Evolutionary conservation across 73 alveolate species (phyloP), one percentile per base, ranked within the genome.

Genomic region (Durusdinium trenchii): DNA sequence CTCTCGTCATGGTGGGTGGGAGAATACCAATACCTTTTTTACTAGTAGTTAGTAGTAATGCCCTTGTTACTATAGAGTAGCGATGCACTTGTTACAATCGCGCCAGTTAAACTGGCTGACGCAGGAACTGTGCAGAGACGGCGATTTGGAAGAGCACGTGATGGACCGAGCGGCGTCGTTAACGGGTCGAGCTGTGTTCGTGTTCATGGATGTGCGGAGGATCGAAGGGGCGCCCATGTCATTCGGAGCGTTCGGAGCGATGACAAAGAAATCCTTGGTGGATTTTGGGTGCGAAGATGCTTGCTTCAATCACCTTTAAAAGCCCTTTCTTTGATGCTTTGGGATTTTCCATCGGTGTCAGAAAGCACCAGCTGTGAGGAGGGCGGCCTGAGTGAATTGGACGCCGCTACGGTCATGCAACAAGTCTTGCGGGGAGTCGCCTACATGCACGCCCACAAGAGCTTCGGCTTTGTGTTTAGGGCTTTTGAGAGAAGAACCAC

Each of bases 351-450:
- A 64, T 35, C 16, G 43, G 32, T 64, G 78, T 7, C 42, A 10
- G 23, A 54, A 54, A 54, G 69, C 10, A 54, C 5, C 57, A 38
- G 4, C 9, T 52, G 48, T 46, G 82, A 87, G 95, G 95, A 87
- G 48, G 95, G 95, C 36, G 95, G 95, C 47, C 14, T 87, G 36
- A 61, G 7, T 3, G 95, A 87, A 42, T 47, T 87, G 84, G 95
- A 87, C 20, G 95, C 95, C 10, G 95, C 95, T 60, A 87, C 95
- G n/a, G 95, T 87, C 50, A 87, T 87, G 95, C 95, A 87, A 43
- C 95, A 87, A n/a, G 43, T 87, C 32, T 36, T 87, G 67, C 95
- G 95, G 26, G 95, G 95, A n/a, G 95, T 87, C 50, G 95, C 83
- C 84, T 87, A 87, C 67, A 87, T 87, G 95, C 95, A 87, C 95